Conservation (phyloP, 768 basidiomycete genomes). For the Suillus sp. region DNA sequence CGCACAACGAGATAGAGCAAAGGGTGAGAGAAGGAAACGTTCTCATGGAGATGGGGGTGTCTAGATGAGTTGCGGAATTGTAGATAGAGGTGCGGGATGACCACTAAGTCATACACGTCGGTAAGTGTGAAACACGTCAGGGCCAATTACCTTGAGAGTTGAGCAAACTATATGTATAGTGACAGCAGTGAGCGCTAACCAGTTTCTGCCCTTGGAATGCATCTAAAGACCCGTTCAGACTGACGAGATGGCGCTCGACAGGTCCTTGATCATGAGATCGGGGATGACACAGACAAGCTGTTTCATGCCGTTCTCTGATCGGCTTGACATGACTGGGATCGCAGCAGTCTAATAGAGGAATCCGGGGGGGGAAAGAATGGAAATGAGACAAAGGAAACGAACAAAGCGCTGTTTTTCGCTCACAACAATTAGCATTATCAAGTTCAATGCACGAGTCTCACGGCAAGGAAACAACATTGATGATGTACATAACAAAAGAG, state of each 20-base stretch:
- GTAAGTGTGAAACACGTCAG: slow-evolving; percentile 17
- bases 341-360: slow-evolving; percentile 5
- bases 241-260: slow-evolving; percentile 79
- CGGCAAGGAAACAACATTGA: neutral
- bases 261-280: slow-evolving; percentile 63
- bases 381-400: slow-evolving; percentile 10
- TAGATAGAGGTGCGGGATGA: slow-evolving; percentile 75
- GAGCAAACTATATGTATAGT: slow-evolving; percentile 64
- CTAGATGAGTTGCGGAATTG: slow-evolving; percentile 67
- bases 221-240: slow-evolving; percentile 20
- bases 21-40: slow-evolving; percentile 58
- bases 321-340: slow-evolving; percentile 23
- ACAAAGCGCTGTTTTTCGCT: neutral
- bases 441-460: neutral
- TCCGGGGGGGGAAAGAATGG: slow-evolving; percentile 8
- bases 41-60: slow-evolving; percentile 59
- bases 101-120: slow-evolving; percentile 73
- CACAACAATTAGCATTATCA: neutral
- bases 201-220: slow-evolving; percentile 5
- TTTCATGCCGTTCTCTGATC: slow-evolving; percentile 37
- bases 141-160: neutral
- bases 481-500: neutral
- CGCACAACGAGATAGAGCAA: slow-evolving; percentile 61
- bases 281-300: slow-evolving; percentile 66
- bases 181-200: slow-evolving; percentile 75